These are phyloP conservation scores for Venturia oleaginea DNA, from an alignment of 2,329 filamentous ascomycete genomes.

Conservation along the genomic window DNA sequence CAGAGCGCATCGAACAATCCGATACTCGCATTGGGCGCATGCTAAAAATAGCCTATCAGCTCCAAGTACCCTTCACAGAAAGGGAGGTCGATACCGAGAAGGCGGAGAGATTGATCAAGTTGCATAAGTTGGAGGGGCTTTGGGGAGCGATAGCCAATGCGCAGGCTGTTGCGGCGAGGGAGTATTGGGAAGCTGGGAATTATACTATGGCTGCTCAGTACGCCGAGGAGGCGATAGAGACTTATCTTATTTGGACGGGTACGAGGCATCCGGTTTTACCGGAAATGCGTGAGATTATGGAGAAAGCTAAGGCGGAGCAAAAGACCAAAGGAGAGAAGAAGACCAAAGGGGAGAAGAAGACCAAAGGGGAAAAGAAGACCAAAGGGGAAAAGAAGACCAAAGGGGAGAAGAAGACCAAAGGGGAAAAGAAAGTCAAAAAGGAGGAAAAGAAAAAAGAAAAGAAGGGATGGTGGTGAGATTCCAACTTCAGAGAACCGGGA, in stretches of 20 bases:
- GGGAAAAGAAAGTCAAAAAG: too few relatives aligned
- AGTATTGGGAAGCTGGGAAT: conserved; percentile 31
- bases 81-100: conserved; percentile 19
- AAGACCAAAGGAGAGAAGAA: too few relatives aligned
- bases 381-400: too few relatives aligned
- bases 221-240: conserved; percentile 18
- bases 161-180: conserved; percentile 30
- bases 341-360: too few relatives aligned
- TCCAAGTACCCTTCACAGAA: conserved; percentile 26
- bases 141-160: conserved; percentile 26
- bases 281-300: conserved; percentile 4
- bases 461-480: not conserved
- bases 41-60: conserved; percentile 22
- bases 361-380: too few relatives aligned
- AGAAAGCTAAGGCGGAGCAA: not conserved
- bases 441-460: not conserved
- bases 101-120: conserved; percentile 29
- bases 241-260: not conserved
- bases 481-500: too few relatives aligned
- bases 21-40: conserved; percentile 29
- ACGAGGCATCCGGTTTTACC: not conserved
- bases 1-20: conserved; percentile 23
- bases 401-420: too few relatives aligned
- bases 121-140: conserved; percentile 30
- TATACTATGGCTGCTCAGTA: conserved; percentile 24